phyloP scores from a whole-genome alignment of 2,329 filamentous ascomycete genomes.

The Penicillium sp. region DNA sequence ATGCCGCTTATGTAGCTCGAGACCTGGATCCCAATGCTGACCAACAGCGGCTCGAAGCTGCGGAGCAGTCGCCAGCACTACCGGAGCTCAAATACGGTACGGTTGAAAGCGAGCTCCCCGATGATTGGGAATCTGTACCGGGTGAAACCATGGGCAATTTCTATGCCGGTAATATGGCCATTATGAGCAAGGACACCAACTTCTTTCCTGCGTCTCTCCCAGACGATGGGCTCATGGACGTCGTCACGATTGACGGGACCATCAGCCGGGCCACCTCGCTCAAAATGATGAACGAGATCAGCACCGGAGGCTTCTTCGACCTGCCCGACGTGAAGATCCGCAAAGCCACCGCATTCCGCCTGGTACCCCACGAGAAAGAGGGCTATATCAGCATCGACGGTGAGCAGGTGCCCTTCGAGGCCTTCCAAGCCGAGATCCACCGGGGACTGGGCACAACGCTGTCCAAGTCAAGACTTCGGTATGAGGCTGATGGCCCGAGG shows the following conservation, averaged over 20 bases:
- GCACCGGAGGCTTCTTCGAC: constrained; percentile 72
- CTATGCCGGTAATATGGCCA: constrained; percentile 91
- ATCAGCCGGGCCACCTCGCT: constrained; percentile 63
- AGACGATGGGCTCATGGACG: constrained; percentile 78
- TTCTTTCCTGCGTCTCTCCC: constrained; percentile 78
- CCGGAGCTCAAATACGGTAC: constrained; percentile 75
- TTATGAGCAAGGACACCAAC: constrained; percentile 78
- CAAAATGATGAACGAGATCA: constrained; percentile 65
- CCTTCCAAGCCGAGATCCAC: constrained; percentile 89
- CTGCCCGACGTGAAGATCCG: constrained; percentile 70
- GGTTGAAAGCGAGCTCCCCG: constrained; percentile 67
- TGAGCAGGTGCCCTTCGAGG: constrained; percentile 77
- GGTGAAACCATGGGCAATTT: constrained; percentile 82
- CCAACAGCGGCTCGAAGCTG: constrained; percentile 26
- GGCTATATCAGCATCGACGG: constrained; percentile 95
- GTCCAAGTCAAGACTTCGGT: constrained; percentile 65
- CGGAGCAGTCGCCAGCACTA: constrained; percentile 52
- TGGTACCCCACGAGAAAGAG: constrained; percentile 66
- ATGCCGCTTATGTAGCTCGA: constrained; percentile 47
- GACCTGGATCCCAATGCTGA: constrained; percentile 26
- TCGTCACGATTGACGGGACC: constrained; percentile 74
- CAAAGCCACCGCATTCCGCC: constrained; percentile 81
- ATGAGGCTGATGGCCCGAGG: constrained; percentile 54
- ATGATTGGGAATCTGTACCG: constrained; percentile 68
- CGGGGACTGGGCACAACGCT: constrained; percentile 76